phyloP scores from a whole-genome alignment of 805 yeast genomes.

The Starmerella ratchasimensis region DNA sequence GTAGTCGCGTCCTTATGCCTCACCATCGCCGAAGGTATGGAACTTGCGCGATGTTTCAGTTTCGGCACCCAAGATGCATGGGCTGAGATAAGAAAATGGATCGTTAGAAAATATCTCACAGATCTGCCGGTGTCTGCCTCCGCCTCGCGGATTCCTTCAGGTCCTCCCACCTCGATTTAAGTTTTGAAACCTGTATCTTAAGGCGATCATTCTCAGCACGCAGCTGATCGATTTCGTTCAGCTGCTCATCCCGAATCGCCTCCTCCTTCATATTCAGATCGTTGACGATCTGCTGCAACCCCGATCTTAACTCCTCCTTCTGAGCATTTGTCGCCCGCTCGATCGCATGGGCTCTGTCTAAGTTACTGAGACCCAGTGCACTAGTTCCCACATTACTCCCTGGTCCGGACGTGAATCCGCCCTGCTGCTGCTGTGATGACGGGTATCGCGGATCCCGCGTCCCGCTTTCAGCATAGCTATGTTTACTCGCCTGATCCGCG shows the following conservation, averaged over 20 bases:
- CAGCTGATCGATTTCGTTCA: constrained; percentile 18
- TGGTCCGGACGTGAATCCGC: background rate
- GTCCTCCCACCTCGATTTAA: constrained; percentile 53
- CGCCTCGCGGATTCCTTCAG: constrained; percentile 51
- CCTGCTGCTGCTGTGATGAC: background rate
- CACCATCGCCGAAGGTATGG: constrained; percentile 1
- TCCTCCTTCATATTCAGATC: constrained; percentile 29
- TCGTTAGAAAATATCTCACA: background rate
- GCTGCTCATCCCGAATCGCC: constrained; percentile 35
- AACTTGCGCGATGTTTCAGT: background rate
- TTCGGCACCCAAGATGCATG: background rate
- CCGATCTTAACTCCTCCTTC: constrained; percentile 22
- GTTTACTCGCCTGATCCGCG: no score
- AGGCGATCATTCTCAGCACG: constrained; percentile 22
- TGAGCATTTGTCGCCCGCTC: constrained; percentile 24
- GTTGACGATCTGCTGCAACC: constrained; percentile 25
- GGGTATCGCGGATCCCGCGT: no score
- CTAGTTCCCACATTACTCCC: background rate
- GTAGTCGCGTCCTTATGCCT: constrained; percentile 2
- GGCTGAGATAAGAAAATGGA: constrained; percentile 1
- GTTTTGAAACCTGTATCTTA: constrained; percentile 33
- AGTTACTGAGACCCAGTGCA: constrained; percentile 2
- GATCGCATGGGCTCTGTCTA: constrained; percentile 17
- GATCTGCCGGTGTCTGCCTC: constrained; percentile 20
- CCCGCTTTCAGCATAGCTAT: no score